Evolutionary conservation across 768 basidiomycete genomes (phyloP).

Genomic region (Russula virescens): DNA sequence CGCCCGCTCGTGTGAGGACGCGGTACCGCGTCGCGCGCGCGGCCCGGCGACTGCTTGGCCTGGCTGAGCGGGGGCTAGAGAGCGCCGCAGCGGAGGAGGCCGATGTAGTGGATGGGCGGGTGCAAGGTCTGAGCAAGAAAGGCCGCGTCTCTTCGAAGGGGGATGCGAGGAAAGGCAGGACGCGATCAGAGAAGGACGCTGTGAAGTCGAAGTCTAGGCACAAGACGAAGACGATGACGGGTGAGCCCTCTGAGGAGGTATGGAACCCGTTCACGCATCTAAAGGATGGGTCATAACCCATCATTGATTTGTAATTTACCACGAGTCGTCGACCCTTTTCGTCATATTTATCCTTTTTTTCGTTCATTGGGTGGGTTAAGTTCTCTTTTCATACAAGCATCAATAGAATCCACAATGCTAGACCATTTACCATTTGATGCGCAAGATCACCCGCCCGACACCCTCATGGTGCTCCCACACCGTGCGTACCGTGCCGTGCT

Average conservation of each 20-base stretch:
- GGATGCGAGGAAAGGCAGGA: not conserved
- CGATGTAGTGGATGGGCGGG: slow-evolving; percentile 15
- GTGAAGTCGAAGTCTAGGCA: not conserved
- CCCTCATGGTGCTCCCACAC: slow-evolving; percentile 64
- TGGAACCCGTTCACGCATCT: slow-evolving; percentile 17
- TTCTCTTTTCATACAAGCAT: not conserved
- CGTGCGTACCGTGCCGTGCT: slow-evolving; percentile 38
- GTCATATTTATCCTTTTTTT: not conserved
- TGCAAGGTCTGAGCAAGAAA: slow-evolving; percentile 8
- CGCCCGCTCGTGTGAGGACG: slow-evolving; percentile 27
- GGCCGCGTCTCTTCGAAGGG: not conserved
- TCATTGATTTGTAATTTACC: not conserved
- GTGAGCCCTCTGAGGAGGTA: not conserved
- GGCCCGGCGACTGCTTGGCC: slow-evolving; percentile 25
- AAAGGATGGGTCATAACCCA: not conserved
- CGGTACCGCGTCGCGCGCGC: slow-evolving; percentile 30
- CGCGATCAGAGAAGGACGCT: not conserved
- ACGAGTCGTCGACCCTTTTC: not conserved
- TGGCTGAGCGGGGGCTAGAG: slow-evolving; percentile 27
- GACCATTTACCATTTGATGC: slow-evolving; percentile 44
- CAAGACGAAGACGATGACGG: not conserved
- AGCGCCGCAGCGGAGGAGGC: slow-evolving; percentile 27
- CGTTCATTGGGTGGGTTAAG: no score
- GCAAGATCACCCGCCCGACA: slow-evolving; percentile 69
- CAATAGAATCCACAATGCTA: not conserved